Conservation (phyloP, 2,329 filamentous ascomycete species). For the Mycocentrospora acerina region DNA sequence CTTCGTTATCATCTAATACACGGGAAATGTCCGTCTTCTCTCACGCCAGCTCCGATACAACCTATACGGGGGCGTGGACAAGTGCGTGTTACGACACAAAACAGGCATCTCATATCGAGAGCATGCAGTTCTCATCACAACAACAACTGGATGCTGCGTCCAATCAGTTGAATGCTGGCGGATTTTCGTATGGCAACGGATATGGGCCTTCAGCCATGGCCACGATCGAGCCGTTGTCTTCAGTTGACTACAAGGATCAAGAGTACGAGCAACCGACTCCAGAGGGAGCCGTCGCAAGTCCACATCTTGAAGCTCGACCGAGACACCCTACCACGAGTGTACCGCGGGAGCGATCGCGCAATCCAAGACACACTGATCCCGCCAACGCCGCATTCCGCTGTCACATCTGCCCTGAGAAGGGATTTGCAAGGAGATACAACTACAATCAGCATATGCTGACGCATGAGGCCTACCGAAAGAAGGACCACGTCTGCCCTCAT, state of each 20-base stretch:
- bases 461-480: slow-evolving; percentile 72
- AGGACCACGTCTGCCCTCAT: slow-evolving; percentile 68
- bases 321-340: slow-evolving; percentile 4
- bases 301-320: slow-evolving; percentile 8
- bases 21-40: slow-evolving; percentile 39
- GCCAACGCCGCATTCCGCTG: slow-evolving; percentile 60
- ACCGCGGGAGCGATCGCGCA: slow-evolving; percentile 10
- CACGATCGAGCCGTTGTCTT: slow-evolving; percentile 19
- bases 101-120: slow-evolving; percentile 12
- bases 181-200: slow-evolving; percentile 25
- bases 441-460: slow-evolving; percentile 84
- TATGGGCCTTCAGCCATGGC: slow-evolving; percentile 25
- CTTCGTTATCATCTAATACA: slow-evolving; percentile 33
- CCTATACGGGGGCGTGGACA: slow-evolving; percentile 30
- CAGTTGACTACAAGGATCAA: slow-evolving; percentile 14
- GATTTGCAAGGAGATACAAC: slow-evolving; percentile 83
- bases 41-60: slow-evolving; percentile 30
- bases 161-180: slow-evolving; percentile 25
- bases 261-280: slow-evolving; percentile 12
- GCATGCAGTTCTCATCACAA: slow-evolving; percentile 14
- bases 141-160: slow-evolving; percentile 36
- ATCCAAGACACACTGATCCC: slow-evolving; percentile 20
- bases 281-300: slow-evolving; percentile 14
- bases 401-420: slow-evolving; percentile 67
- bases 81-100: slow-evolving; percentile 20